These are phyloP conservation scores for Lactifluus echinatus DNA, from an alignment of 768 basidiomycete species.

Conservation along the genomic window DNA sequence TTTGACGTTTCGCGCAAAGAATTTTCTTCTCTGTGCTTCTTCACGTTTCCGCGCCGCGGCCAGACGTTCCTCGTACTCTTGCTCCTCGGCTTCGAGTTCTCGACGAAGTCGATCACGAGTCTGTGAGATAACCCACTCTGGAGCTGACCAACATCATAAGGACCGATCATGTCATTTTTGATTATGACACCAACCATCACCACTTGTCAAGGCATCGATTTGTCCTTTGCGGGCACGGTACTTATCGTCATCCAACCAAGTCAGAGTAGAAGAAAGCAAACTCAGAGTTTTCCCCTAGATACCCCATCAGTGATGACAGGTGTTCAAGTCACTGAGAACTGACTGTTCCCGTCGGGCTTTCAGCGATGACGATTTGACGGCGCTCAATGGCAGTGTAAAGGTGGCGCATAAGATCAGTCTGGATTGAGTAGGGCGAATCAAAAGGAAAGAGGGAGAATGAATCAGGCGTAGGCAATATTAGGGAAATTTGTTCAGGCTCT, in stretches of 20 bases:
- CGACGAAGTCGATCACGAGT: conserved; percentile 53
- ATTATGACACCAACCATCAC: conserved; percentile 26
- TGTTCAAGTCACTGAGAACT: conserved; percentile 20
- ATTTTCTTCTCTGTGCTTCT: conserved; percentile 42
- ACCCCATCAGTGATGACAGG: background rate
- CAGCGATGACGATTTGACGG: conserved; percentile 71
- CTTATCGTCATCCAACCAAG: conserved; percentile 67
- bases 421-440: conserved; percentile 73
- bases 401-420: conserved; percentile 80
- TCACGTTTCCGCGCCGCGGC: conserved; percentile 55
- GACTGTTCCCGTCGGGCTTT: conserved; percentile 87
- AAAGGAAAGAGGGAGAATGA: conserved; percentile 80
- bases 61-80: conserved; percentile 54
- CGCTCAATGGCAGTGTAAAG: conserved; percentile 72
- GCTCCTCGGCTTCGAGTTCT: conserved; percentile 60
- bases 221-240: conserved; percentile 61
- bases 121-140: conserved; percentile 72
- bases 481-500: conserved; percentile 6
- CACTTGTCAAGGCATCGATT: conserved; percentile 31
- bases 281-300: conserved; percentile 79
- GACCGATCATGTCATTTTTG: background rate
- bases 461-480: conserved; percentile 50
- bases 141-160: conserved; percentile 32
- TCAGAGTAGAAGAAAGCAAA: conserved; percentile 64
- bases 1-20: conserved; percentile 52